These are phyloP conservation scores for Schwanniomyces polymorphus DNA, from an alignment of 805 yeast genomes.

Conservation along the genomic window DNA sequence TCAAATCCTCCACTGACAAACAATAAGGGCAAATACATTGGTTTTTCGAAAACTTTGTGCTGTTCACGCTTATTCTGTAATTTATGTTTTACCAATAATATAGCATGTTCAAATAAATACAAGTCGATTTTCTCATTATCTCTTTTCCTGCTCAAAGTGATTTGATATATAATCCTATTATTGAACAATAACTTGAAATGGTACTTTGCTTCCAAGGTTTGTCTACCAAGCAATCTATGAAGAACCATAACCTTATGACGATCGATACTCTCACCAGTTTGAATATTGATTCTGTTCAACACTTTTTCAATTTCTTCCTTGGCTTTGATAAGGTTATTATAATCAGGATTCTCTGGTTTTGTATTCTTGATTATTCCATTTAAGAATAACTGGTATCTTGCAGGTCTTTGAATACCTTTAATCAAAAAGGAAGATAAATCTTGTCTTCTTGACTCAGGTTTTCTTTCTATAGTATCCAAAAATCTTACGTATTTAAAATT, in stretches of 20 bases:
- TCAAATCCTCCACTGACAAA: conserved; percentile 79
- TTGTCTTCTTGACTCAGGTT: conserved; percentile 82
- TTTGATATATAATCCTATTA: conserved; percentile 78
- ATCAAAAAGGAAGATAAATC: conserved; percentile 92
- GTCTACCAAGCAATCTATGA: conserved; percentile 55
- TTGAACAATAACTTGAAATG: conserved; percentile 84
- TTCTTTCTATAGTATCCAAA: conserved; percentile 84
- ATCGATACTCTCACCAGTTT: conserved; percentile 92
- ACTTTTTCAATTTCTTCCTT: conserved; percentile 73
- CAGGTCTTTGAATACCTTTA: conserved; percentile 94
- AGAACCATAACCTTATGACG: conserved; percentile 84
- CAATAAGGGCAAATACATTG: conserved; percentile 76
- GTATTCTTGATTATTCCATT: conserved; percentile 84
- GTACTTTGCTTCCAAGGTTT: conserved; percentile 79
- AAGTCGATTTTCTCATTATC: conserved; percentile 82
- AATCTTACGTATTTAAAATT: conserved; percentile 92
- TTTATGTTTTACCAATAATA: conserved; percentile 82
- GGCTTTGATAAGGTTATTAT: conserved; percentile 66
- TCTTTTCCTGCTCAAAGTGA: conserved; percentile 65
- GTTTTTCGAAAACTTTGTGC: conserved; percentile 85
- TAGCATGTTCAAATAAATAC: conserved; percentile 84
- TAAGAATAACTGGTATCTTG: conserved; percentile 84
- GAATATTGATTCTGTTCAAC: conserved; percentile 76
- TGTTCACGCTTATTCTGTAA: conserved; percentile 87
- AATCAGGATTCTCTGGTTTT: conserved; percentile 71